These are phyloP conservation scores for Leccinellum luteum DNA, from an alignment of 768 basidiomycete genomes.

Conservation along the genomic window DNA sequence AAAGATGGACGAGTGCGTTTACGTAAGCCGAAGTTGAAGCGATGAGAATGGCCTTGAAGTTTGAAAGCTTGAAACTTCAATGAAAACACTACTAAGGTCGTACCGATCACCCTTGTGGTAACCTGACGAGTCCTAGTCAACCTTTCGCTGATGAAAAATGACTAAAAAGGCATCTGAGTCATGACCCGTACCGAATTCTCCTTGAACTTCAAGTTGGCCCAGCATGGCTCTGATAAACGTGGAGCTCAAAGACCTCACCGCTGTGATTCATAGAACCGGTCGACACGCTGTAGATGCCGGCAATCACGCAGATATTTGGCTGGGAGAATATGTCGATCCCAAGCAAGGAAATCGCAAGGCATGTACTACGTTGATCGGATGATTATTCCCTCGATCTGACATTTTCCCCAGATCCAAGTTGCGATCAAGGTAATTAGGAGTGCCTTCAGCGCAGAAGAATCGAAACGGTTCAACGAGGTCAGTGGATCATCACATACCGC, in stretches of 20 bases:
- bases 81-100: too few relatives aligned
- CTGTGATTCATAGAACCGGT: conserved; percentile 11
- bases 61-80: too few relatives aligned
- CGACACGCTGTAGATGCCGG: conserved; percentile 18
- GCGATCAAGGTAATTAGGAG: conserved; percentile 29
- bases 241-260: conserved; percentile 21
- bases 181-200: not conserved
- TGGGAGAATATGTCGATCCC: conserved; percentile 17
- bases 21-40: too few relatives aligned
- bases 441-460: conserved; percentile 12
- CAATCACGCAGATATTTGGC: conserved; percentile 25
- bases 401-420: conserved; percentile 10
- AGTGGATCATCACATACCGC: not conserved
- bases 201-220: not conserved
- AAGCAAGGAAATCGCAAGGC: conserved; percentile 7
- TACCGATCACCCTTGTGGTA: too few relatives aligned
- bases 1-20: too few relatives aligned
- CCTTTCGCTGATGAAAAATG: not conserved
- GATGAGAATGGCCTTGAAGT: too few relatives aligned
- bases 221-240: conserved; percentile 19
- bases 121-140: too few relatives aligned
- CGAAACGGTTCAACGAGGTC: conserved; percentile 21
- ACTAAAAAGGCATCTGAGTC: not conserved
- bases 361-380: not conserved
- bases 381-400: not conserved